Evolutionary conservation across 257 asterid species (phyloP), one percentile per base, ranked within the genome.

Genomic region (Solanum gracilifrons): DNA sequence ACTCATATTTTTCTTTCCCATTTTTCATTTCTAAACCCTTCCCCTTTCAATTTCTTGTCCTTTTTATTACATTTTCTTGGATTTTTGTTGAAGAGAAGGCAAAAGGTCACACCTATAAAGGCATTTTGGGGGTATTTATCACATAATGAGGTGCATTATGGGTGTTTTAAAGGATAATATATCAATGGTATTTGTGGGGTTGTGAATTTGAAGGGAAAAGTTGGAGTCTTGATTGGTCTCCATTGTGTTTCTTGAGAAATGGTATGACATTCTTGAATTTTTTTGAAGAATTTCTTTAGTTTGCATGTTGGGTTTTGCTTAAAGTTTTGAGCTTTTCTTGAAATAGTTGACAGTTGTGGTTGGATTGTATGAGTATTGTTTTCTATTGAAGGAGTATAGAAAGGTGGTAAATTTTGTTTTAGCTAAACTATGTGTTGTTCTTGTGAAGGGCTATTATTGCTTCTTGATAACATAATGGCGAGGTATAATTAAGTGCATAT

Each of bases 211-310:
- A 68, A 88, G 89, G 66, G 75, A 60, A 87, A 37, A 74, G 35
- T 88, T 84, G 87, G 87, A 87, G 64, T 87, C 72, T 64, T 73
- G 58, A 77, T 87, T 87, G 86, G 18, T 88, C 43, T 84, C 76
- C 48, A 84, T 87, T 87, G 46, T 39, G 43, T 85, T 84, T 62
- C 33, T 79, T 86, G 60, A 77, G 87, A 87, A 77, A 90, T 88
- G 91, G 92, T 90, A 85, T 88, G 39, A 5, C 46, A 74, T 86
- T 31, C 85, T 83, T 82, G 85, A 2, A 9, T 80, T 29, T 11
- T 11, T 46, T 27, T 43, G 66, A 79, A 16, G 66, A 80, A 27
- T 80, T 80, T 80, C 15, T 20, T 18, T 82, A 82, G 85, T 48
- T 48, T 82, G 69, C 85, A 82, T 82, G 85, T 82, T 48, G 43